Evolutionary conservation across 2,329 filamentous ascomycete genomes (phyloP).

Genomic region (Talaromyces verruculosus): DNA sequence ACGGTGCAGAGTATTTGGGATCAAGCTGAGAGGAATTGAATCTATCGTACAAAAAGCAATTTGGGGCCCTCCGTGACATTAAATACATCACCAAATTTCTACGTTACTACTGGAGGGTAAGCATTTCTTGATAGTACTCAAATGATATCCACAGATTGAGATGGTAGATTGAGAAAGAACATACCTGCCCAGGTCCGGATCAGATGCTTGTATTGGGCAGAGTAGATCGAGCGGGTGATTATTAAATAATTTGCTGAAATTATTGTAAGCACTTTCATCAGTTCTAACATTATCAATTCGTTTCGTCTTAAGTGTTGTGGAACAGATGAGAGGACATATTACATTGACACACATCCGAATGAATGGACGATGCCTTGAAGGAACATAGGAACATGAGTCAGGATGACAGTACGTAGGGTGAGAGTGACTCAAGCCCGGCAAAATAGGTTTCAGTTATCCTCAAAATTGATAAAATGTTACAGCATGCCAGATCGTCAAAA

Average conservation of each 20-base stretch:
- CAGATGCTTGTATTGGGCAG: no score
- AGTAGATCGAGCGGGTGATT: no score
- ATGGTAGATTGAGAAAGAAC: not conserved
- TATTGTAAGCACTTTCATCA: not conserved
- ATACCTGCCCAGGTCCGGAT: not conserved
- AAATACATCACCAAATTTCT: not conserved
- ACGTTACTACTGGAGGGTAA: not conserved
- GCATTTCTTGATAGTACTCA: not conserved
- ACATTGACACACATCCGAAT: not conserved
- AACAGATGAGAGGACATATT: not conserved
- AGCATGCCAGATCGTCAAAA: not conserved
- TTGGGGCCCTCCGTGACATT: not conserved
- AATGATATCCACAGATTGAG: not conserved
- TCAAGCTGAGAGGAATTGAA: conserved; percentile 23
- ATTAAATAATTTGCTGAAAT: no score
- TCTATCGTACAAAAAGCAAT: not conserved
- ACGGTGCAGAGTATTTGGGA: conserved; percentile 57
- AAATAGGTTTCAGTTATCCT: not conserved
- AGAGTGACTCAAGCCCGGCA: not conserved
- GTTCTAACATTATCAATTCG: not conserved
- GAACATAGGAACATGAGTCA: not conserved
- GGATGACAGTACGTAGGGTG: not conserved
- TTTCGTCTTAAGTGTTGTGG: not conserved
- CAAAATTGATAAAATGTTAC: not conserved
- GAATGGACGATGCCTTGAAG: not conserved